Evolutionary conservation across 2,329 filamentous ascomycete genomes (phyloP).

Genomic region (Colletotrichum sublineola): DNA sequence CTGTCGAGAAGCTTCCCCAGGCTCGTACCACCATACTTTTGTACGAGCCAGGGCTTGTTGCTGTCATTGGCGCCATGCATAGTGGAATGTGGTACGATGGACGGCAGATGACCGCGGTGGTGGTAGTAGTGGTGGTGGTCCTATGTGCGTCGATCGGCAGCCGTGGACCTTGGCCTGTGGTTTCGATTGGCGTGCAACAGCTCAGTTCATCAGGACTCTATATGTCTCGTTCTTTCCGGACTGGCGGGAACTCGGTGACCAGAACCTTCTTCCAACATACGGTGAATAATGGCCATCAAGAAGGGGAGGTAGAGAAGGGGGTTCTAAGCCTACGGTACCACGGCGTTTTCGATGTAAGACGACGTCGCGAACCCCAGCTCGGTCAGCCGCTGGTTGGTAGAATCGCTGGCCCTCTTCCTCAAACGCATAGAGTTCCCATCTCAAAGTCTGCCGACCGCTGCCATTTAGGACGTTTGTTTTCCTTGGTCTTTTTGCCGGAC

Average conservation of each 20-base stretch:
- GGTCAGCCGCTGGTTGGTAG: slow-evolving; percentile 7
- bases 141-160: neutral
- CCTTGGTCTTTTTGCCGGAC: neutral
- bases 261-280: neutral
- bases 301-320: neutral
- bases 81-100: slow-evolving; percentile 7
- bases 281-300: neutral
- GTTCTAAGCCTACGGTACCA: neutral
- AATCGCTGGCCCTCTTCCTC: slow-evolving; percentile 11
- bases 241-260: neutral
- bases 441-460: neutral
- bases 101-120: neutral
- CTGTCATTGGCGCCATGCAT: slow-evolving; percentile 49
- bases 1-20: slow-evolving; percentile 91
- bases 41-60: slow-evolving; percentile 81
- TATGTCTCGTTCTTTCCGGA: slow-evolving; percentile 16
- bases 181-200: slow-evolving; percentile 3
- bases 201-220: slow-evolving; percentile 8
- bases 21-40: slow-evolving; percentile 96
- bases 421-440: neutral
- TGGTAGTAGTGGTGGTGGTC: neutral
- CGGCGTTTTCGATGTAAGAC: neutral
- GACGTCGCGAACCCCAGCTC: neutral
- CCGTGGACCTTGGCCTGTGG: slow-evolving; percentile 6
- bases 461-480: slow-evolving; percentile 17